phyloP scores from a whole-genome alignment of 148 eudicot genomes.

The Camellia granthamiana region DNA sequence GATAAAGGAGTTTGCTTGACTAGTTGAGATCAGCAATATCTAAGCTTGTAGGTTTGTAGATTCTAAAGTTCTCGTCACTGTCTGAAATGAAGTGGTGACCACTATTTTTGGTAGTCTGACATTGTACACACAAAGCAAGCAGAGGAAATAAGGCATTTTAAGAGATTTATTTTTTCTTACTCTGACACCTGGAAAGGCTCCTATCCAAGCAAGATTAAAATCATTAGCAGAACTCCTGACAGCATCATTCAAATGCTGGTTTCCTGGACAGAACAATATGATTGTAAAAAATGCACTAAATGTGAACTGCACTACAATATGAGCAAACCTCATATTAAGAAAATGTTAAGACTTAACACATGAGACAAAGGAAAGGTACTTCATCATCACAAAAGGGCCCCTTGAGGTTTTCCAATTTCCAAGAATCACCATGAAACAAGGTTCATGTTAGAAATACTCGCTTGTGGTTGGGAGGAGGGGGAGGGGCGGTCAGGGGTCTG shows the following conservation, averaged over 20 bases:
- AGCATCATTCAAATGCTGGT: constrained; percentile 5
- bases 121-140: not conserved
- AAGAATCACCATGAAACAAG: too few relatives aligned
- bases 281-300: not conserved
- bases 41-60: not conserved
- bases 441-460: too few relatives aligned
- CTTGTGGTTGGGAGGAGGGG: too few relatives aligned
- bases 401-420: too few relatives aligned
- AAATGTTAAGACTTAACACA: not conserved
- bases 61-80: too few relatives aligned
- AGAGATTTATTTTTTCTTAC: not conserved
- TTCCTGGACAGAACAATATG: not conserved
- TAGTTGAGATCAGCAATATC: not conserved
- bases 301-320: not conserved
- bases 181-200: constrained; percentile 13
- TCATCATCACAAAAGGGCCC: not conserved
- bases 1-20: not conserved
- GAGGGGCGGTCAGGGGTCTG: too few relatives aligned
- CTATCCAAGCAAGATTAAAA: constrained; percentile 15
- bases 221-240: not conserved
- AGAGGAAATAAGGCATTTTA: not conserved
- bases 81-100: not conserved
- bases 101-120: not conserved
- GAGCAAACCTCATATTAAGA: not conserved
- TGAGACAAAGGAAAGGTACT: not conserved